Evolutionary conservation across 768 basidiomycete species (phyloP), one percentile per base, ranked within the genome.

Genomic region (Pleurotus giganteus): DNA sequence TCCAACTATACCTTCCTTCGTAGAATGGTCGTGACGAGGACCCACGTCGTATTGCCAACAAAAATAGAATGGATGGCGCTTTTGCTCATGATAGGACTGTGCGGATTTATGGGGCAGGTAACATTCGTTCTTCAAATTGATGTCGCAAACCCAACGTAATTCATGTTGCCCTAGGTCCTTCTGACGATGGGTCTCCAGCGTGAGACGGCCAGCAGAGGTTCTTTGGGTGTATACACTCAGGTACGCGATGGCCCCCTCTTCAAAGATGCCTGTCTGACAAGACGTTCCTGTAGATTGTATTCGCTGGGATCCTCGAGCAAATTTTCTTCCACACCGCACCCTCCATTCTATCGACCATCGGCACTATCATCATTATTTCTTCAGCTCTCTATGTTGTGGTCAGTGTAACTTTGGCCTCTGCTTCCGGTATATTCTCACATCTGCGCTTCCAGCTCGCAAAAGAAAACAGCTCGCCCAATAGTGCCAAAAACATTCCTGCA

Each of bases 171-270:
- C 19, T 26, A 55, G 54, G 31, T 49, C 2, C 63, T 83, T 1
- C 63, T 85, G 29, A 82, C 81, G 1, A 69, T 82, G 62, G 86
- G 85, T 0, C 68, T 88, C 9, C 84, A 83, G 53, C 76, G 80
- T 1, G 86, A 89, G 64, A 82, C 82, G 5, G 87, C 84, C 0
- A 80, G 83, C 0, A 72, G 87, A 17, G 84, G 81, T 0, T 72
- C 80, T 3, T 67, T 88, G 57, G 82, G 78, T 0, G 64, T 83
- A 12, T 88, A 86, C 61, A 70, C 74, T 4, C 79, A 81, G 64
- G 80, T 76, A 47, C 34, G 63, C 58, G 11, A 15, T 15, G 3
- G 17, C 4, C 4, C 17, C 15, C 21, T 41, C 3, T 15, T 23
- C n/a, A n/a, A n/a, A n/a, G n/a, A 28, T 13, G 9, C 12, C 6